Evolutionary conservation across 345 rosid species (phyloP), one percentile per base, ranked within the genome.

Genomic region (Lumnitzera racemosa): DNA sequence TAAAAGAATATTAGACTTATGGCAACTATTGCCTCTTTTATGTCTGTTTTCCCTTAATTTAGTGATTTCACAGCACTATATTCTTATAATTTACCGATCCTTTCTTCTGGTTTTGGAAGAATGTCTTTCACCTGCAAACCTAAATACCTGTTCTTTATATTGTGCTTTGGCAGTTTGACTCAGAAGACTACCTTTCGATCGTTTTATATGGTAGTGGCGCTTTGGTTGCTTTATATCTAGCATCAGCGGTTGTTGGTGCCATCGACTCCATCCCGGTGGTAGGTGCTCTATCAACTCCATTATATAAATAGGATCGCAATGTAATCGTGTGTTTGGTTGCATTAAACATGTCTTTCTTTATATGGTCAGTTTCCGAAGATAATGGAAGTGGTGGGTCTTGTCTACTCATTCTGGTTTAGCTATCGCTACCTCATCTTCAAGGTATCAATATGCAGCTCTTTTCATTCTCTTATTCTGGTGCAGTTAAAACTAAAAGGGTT

Each of bases 251-350:
- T 69, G 87, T 94, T 53, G 65, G 78, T 54, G 83, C 99, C 2
- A 66, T 94, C 14, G 99, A 94, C 70, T 80, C 97, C 9, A 79
- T 94, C 56, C 99, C 99, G 16, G 55, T 94, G 95, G 99, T 94
- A 52, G 0, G 80, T 73, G 61, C 51, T 41, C n/a, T 29, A 29
- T 49, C 43, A 36, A 36, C 43, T 36, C 43, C 15, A 17, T 15
- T 49, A 10, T 6, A 36, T 46, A 9, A 12, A n/a, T 24, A 54
- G 46, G 15, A 51, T 17, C 15, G 24, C 47, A 9, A 3, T 12
- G 15, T 24, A 5, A 53, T 53, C 5, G 11, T 10, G 12, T 63
- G 41, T 63, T 15, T 25, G 13, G 6, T 12, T 63, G 50, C 8
- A 15, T 13, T 36, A 11, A 57, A 17, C 11, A n/a, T n/a, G 25